A percentile compares a stretch with the other conserved stretches of the same genome.
phyloP scores from a whole-genome alignment of 2,329 filamentous ascomycete genomes.

The Cladosporium sp. region DNA sequence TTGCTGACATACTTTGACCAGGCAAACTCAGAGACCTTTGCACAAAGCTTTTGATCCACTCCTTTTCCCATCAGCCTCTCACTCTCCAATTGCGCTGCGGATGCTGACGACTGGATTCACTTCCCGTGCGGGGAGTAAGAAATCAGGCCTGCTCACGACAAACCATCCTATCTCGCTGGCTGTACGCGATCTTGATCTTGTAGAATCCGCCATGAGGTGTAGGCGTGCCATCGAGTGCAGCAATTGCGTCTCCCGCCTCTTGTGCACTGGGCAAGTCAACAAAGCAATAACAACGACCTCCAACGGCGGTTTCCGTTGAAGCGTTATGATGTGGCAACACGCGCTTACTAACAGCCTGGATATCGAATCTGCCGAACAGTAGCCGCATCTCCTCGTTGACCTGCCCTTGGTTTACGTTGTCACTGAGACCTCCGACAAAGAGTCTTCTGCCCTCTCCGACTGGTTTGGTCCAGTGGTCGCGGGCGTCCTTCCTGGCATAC shows the following conservation, averaged over 20 bases:
- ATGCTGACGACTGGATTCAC: not conserved
- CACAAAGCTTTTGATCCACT: too few species aligned
- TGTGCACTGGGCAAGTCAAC: constrained; percentile 25
- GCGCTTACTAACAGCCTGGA: constrained; percentile 47
- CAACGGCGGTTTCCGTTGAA: constrained; percentile 11
- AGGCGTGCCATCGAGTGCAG: constrained; percentile 23
- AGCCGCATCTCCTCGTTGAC: constrained; percentile 40
- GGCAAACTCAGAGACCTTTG: too few species aligned
- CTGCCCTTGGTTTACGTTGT: constrained; percentile 39
- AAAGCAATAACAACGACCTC: constrained; percentile 27
- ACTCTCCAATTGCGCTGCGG: not conserved
- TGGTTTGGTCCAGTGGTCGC: constrained; percentile 28
- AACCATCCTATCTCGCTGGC: not conserved
- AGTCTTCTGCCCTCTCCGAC: constrained; percentile 39
- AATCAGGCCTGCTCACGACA: not conserved
- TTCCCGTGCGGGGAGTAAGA: not conserved
- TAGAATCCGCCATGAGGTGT: constrained; percentile 20
- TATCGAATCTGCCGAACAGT: constrained; percentile 43
- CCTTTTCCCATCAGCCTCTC: not conserved
- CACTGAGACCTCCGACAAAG: constrained; percentile 46
- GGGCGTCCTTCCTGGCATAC: constrained; percentile 40
- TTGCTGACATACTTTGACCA: too few species aligned
- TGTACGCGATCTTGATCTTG: constrained; percentile 17
- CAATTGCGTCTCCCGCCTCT: constrained; percentile 24
- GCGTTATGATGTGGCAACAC: constrained; percentile 20